A percentile compares a stretch with the other conserved stretches of the same genome.
Evolutionary conservation across 805 yeast genomes (phyloP).

Genomic region (Kuraishia borneana): DNA sequence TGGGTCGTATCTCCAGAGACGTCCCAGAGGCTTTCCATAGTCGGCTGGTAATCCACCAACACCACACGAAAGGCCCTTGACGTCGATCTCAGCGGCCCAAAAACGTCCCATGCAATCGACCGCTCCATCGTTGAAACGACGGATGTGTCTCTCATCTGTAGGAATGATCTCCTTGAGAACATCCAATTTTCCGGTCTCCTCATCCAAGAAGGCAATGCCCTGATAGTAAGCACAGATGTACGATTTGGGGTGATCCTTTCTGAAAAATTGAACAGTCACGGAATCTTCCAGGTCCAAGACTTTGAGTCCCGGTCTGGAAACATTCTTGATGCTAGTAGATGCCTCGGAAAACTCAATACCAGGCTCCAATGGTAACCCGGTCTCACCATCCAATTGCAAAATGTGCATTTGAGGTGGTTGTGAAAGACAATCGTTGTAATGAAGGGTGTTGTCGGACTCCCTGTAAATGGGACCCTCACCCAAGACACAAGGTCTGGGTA

Average conservation of each 20-base stretch:
- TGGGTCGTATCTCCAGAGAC: slow-evolving; percentile 22
- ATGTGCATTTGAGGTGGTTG: slow-evolving; percentile 15
- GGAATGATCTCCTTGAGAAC: slow-evolving; percentile 19
- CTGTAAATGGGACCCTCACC: slow-evolving; percentile 25
- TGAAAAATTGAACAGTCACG: slow-evolving; percentile 19
- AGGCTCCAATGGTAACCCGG: slow-evolving; percentile 13
- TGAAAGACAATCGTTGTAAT: slow-evolving; percentile 18
- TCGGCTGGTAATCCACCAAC: slow-evolving; percentile 12
- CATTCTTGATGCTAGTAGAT: slow-evolving; percentile 5
- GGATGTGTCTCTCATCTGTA: slow-evolving; percentile 9
- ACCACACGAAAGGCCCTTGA: slow-evolving; percentile 13
- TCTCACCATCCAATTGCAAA: slow-evolving; percentile 11
- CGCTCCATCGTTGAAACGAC: slow-evolving; percentile 11
- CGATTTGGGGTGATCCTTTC: slow-evolving; percentile 14
- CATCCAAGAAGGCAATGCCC: slow-evolving; percentile 22
- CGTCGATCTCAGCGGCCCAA: slow-evolving; percentile 33
- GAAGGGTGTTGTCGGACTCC: slow-evolving; percentile 18
- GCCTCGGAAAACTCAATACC: slow-evolving; percentile 5
- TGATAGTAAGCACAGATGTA: slow-evolving; percentile 20
- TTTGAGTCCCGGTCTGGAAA: slow-evolving; percentile 10
- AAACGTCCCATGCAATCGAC: slow-evolving; percentile 29
- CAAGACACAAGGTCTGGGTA: slow-evolving; percentile 14
- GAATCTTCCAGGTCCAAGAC: slow-evolving; percentile 14
- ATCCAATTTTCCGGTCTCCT: slow-evolving; percentile 18
- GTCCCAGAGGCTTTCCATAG: slow-evolving; percentile 14